These are phyloP conservation scores for Fraxinus americana DNA, from an alignment of 257 asterid species.

Conservation along the genomic window DNA sequence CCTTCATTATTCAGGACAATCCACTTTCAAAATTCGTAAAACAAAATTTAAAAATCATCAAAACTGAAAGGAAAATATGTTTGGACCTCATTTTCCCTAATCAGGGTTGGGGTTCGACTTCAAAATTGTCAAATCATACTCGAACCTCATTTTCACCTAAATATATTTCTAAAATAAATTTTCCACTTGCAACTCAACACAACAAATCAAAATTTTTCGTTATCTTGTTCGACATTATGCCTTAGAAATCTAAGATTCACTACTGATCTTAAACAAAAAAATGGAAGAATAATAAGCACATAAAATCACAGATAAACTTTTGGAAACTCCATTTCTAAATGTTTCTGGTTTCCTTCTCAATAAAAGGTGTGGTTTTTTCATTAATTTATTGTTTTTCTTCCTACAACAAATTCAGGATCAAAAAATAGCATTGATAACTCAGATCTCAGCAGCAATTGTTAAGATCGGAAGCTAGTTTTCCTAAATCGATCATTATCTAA, in stretches of 20 bases:
- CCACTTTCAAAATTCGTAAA: neutral
- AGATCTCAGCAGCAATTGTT: neutral
- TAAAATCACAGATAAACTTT: neutral
- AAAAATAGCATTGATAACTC: neutral
- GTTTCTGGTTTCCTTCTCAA: neutral
- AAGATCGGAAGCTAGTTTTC: constrained; percentile 23
- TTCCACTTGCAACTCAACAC: neutral
- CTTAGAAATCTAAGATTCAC: neutral
- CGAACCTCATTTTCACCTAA: neutral
- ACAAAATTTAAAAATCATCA: neutral
- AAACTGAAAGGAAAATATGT: neutral
- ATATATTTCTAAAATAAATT: neutral
- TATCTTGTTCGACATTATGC: neutral
- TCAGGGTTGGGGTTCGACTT: neutral
- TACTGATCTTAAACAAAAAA: neutral
- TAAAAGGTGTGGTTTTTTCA: neutral
- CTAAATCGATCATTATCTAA: neutral
- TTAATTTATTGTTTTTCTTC: neutral
- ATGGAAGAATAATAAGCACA: neutral
- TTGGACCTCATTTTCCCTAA: neutral
- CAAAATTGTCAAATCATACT: neutral
- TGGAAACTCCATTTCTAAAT: neutral
- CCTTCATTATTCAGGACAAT: neutral
- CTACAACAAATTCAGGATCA: neutral
- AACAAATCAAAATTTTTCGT: neutral